phyloP scores from a whole-genome alignment of 2,329 filamentous ascomycete genomes.

The Paracoccidioides lutzii region DNA sequence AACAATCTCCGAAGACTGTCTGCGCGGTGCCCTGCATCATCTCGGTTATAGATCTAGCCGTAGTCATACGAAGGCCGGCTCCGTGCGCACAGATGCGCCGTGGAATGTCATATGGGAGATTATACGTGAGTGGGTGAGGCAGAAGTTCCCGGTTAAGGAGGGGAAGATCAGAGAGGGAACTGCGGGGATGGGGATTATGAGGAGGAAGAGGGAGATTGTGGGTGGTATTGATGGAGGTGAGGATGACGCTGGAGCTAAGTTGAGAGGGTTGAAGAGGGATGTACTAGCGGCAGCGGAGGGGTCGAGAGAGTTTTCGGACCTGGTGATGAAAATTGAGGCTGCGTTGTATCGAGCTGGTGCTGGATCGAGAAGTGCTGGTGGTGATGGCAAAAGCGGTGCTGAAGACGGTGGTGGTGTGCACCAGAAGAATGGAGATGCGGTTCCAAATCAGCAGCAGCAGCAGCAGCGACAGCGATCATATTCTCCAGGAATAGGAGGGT shows the following conservation, averaged over 20 bases:
- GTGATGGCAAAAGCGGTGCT: not conserved
- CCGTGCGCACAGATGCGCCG: slow-evolving; percentile 85
- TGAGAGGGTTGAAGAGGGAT: slow-evolving; percentile 25
- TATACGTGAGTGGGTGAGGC: slow-evolving; percentile 80
- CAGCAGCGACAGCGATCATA: not conserved
- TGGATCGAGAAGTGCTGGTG: slow-evolving; percentile 9
- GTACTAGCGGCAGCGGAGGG: slow-evolving; percentile 23
- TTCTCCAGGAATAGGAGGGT: not conserved
- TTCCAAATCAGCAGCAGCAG: not conserved
- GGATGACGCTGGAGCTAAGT: slow-evolving; percentile 21
- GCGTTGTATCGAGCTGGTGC: slow-evolving; percentile 26
- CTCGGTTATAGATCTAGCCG: slow-evolving; percentile 73
- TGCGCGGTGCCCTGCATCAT: slow-evolving; percentile 68
- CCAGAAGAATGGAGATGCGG: not conserved
- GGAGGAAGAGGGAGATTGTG: slow-evolving; percentile 16
- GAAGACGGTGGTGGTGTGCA: not conserved
- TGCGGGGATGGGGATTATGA: slow-evolving; percentile 59
- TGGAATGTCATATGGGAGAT: slow-evolving; percentile 86
- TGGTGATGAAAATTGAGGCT: slow-evolving; percentile 33
- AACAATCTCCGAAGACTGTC: slow-evolving; percentile 63
- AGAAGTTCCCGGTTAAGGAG: slow-evolving; percentile 65
- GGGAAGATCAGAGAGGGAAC: slow-evolving; percentile 56
- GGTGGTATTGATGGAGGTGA: slow-evolving; percentile 5
- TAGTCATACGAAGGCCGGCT: slow-evolving; percentile 79
- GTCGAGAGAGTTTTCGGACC: slow-evolving; percentile 24